Conservation (phyloP, 108 stramenopile genomes). For the Nitzschia putrida region DNA sequence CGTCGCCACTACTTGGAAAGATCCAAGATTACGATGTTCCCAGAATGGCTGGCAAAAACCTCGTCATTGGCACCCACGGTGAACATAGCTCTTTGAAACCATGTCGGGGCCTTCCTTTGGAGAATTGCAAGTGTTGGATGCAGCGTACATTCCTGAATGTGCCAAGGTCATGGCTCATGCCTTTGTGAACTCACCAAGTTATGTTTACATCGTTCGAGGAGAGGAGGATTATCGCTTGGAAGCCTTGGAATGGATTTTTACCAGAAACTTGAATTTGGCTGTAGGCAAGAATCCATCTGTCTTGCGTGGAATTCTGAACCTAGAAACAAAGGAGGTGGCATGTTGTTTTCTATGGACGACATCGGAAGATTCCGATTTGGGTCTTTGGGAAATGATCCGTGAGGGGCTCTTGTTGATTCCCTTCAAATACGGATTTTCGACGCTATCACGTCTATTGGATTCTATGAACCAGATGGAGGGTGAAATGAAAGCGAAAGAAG, state of each 20-base stretch:
- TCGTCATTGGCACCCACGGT: no score
- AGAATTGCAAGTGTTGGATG: slow-evolving; percentile 8
- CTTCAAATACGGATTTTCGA: slow-evolving; percentile 15
- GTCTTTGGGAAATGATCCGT: slow-evolving; percentile 3
- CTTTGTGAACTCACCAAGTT: slow-evolving; percentile 13
- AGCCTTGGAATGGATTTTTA: slow-evolving; percentile 33
- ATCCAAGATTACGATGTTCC: no score
- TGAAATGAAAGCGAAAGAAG: not conserved
- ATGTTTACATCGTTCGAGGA: slow-evolving; percentile 17
- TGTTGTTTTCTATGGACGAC: slow-evolving; percentile 15
- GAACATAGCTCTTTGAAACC: no score
- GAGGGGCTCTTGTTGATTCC: slow-evolving; percentile 22
- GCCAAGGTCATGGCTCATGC: slow-evolving; percentile 30
- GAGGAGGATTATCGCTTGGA: slow-evolving; percentile 14
- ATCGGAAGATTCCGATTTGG: not conserved
- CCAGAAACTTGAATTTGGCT: slow-evolving; percentile 12
- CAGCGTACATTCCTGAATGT: slow-evolving; percentile 14
- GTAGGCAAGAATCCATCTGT: slow-evolving; percentile 1
- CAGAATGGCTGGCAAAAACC: no score
- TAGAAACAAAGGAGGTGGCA: not conserved
- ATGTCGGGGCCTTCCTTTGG: not conserved
- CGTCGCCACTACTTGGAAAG: no score
- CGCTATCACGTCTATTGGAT: slow-evolving; percentile 12
- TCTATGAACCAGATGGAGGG: slow-evolving; percentile 5
- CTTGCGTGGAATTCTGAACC: slow-evolving; percentile 2